Evolutionary conservation across 148 eudicot genomes (phyloP).

Genomic region (Chenopodium suecicum): DNA sequence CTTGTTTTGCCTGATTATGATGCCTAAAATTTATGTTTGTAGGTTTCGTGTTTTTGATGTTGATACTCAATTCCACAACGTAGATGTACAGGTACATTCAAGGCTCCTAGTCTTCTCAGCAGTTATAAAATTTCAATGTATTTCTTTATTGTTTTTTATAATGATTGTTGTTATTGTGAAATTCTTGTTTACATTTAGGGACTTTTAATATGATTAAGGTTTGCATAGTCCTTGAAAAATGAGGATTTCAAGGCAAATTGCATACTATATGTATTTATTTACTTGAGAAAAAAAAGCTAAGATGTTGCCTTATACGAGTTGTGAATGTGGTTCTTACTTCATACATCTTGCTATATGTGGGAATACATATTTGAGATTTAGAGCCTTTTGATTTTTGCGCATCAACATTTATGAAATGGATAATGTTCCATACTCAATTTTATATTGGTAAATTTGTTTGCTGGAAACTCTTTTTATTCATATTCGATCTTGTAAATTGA

Average conservation of each 20-base stretch:
- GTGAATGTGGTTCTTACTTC: neutral
- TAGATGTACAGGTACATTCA: constrained; percentile 69
- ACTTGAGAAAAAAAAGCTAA: neutral
- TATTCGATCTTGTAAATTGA: neutral
- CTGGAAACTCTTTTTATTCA: neutral
- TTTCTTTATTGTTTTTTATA: constrained; percentile 6
- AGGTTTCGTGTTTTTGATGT: constrained; percentile 94
- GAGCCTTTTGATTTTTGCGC: neutral
- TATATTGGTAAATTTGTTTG: neutral
- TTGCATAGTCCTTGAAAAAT: constrained; percentile 1
- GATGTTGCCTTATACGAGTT: neutral
- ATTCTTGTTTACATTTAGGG: neutral
- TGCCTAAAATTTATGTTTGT: constrained; percentile 25
- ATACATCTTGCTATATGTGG: neutral
- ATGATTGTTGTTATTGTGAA: constrained; percentile 1
- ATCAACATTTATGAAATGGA: neutral
- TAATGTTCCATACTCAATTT: neutral
- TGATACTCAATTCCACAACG: constrained; percentile 76
- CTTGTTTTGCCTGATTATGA: constrained; percentile 13
- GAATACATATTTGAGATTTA: neutral
- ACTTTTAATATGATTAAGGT: neutral
- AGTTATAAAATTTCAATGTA: constrained; percentile 7
- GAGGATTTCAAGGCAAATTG: neutral
- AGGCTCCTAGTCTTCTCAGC: neutral
- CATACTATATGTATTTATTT: neutral